Evolutionary conservation across 805 yeast species (phyloP).

Genomic region (Ogataea paradorogensis): DNA sequence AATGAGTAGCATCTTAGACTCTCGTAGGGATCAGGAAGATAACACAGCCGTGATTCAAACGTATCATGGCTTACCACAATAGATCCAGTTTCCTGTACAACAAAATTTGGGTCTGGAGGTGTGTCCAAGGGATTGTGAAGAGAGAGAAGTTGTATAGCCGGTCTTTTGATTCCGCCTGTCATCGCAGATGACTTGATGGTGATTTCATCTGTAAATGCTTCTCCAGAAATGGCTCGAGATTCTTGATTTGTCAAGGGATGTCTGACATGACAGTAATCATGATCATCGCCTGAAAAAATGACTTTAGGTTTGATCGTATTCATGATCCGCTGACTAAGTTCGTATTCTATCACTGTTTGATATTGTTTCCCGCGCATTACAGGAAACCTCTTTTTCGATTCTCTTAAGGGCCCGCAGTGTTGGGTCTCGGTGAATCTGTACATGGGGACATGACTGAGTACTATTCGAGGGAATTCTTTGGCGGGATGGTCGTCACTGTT

Average conservation of each 20-base stretch:
- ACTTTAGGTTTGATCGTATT: constrained; percentile 57
- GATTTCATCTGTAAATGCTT: constrained; percentile 47
- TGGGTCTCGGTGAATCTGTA: constrained; percentile 59
- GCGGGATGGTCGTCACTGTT: constrained; percentile 21
- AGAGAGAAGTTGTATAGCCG: constrained; percentile 84
- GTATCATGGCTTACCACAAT: constrained; percentile 28
- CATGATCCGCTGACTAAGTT: constrained; percentile 56
- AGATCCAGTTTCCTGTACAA: constrained; percentile 19
- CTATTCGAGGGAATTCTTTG: constrained; percentile 53
- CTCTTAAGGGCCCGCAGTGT: constrained; percentile 75
- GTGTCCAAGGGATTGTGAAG: constrained; percentile 37
- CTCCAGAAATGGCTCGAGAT: constrained; percentile 6
- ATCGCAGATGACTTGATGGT: constrained; percentile 88
- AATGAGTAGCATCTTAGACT: constrained; percentile 23
- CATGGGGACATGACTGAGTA: constrained; percentile 85
- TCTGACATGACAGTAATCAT: constrained; percentile 81
- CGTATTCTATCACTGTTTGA: constrained; percentile 74
- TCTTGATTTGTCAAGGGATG: constrained; percentile 39
- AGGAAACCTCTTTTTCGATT: constrained; percentile 63
- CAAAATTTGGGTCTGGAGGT: background rate
- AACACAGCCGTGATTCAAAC: constrained; percentile 28
- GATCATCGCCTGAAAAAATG: constrained; percentile 93
- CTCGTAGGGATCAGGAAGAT: constrained; percentile 28
- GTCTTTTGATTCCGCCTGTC: constrained; percentile 85
- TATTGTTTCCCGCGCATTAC: constrained; percentile 76